phyloP scores from a whole-genome alignment of 768 basidiomycete species.

The Leucocoprinus leucothites region DNA sequence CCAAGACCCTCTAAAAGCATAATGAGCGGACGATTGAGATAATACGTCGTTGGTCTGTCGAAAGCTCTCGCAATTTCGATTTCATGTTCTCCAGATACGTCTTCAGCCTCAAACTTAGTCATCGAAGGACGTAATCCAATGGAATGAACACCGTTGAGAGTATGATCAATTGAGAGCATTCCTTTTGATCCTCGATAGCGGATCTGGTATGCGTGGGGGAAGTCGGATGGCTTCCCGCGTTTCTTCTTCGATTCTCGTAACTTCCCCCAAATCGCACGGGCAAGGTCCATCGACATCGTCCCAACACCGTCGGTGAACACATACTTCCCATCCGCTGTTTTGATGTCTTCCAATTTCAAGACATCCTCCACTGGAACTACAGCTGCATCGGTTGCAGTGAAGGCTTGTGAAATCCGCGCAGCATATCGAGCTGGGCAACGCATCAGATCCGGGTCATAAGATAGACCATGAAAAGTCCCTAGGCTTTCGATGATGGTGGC shows the following conservation, averaged over 20 bases:
- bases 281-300: conserved; percentile 53
- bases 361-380: conserved; percentile 51
- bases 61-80: conserved; percentile 69
- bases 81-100: conserved; percentile 30
- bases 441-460: conserved; percentile 44
- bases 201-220: conserved; percentile 55
- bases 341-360: conserved; percentile 33
- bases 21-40: conserved; percentile 61
- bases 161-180: conserved; percentile 57
- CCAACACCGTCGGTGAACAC: conserved; percentile 74
- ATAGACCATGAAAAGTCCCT: conserved; percentile 49
- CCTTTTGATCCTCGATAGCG: conserved; percentile 67
- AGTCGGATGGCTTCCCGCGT: conserved; percentile 25
- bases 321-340: conserved; percentile 29
- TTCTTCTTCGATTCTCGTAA: conserved; percentile 35
- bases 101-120: conserved; percentile 58
- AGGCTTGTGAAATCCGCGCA: conserved; percentile 70
- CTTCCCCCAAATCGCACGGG: conserved; percentile 44
- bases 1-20: conserved; percentile 64
- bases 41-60: conserved; percentile 55
- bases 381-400: conserved; percentile 67
- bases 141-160: conserved; percentile 37
- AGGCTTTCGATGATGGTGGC: conserved; percentile 49
- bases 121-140: conserved; percentile 58
- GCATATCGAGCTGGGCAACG: conserved; percentile 67